Evolutionary conservation across 225 moss, liverwort and hornwort species (phyloP), one percentile per base, ranked within the genome.

Genomic region (Antitrichia curtipendula): DNA sequence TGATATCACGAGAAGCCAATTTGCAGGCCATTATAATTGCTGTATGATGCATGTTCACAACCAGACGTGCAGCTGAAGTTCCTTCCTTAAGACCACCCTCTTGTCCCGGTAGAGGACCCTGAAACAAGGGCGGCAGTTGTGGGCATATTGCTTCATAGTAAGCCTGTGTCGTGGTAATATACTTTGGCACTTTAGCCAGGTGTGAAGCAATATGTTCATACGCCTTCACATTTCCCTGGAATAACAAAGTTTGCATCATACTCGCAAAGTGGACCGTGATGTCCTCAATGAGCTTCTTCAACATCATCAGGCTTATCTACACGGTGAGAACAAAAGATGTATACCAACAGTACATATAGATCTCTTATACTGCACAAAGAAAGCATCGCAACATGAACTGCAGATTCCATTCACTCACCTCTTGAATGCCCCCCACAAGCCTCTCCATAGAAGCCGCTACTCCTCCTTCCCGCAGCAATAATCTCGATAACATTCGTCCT

Each of bases 11-110:
- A 80, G 94, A 91, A 88, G 94, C 92, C 92, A 97, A 64, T 61
- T 77, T 93, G 90, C 95, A 97, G 34, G 95, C 96, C 91, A 95
- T 70, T 58, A 95, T 84, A 45, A 97, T 90, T 38, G 96, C 91
- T 66, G 97, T 95, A 66, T 97, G 96, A 86, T 95, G 93, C 92
- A 97, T 95, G 82, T 97, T 97, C 49, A 88, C 92, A 53, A 92
- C 85, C 68, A 92, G 73, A 65, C 88, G 92, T 41, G 91, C 91
- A 60, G 94, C 93, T 65, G 86, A 93, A 13, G 89, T 92, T 36
- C 92, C 89, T 77, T 90, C 87, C 59, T 89, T 80, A 27, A 88
- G 75, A 84, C 91, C 87, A 60, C 83, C 90, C 66, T 87, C 90
- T 79, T 90, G 90, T 65, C 91, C 91, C 21, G 93, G 92, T 21